Evolutionary conservation across 192 early-diverging fungal genomes (phyloP), one percentile per base, ranked within the genome.

Genomic region (Mortierella hygrophila): DNA sequence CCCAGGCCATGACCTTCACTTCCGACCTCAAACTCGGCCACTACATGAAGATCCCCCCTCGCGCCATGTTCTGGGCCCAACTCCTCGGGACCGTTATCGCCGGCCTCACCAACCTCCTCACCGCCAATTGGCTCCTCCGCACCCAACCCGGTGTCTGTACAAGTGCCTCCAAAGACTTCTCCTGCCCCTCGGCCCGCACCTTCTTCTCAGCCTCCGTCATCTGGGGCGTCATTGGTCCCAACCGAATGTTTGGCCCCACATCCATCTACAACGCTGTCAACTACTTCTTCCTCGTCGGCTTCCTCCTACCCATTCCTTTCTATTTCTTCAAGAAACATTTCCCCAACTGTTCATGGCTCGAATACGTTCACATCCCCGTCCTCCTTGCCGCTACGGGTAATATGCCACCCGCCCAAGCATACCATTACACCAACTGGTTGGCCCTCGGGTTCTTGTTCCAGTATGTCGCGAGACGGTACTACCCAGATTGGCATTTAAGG

Each of bases 161-260:
- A 7, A 41, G 74, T 11, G 79, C 3, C 0, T 88, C 63, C 23
- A 82, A 82, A 79, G 87, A 89, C 21, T 93, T 89, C 72, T 70
- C 72, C 44, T 93, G 92, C 69, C 85, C 88, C 52, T 85, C 70
- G n/a, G 91, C 91, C 72, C 42, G 35, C 11, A 90, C 90, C 42
- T 97, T 96, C 73, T 93, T 89, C 89, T 91, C 90, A 57, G 94
- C 92, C 42, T 94, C 90, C 10, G 90, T 92, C 69, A 93, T 97
- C 77, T 97, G 95, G 95, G 96, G 96, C 29, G 90, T 92, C n/a
- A 94, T 96, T 75, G 93, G 92, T 29, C 94, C 96, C 13, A 65
- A 74, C 32, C 83, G 90, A 5, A 93, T 96, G 90, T 96, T 95
- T 52, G 88, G 82, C 3, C 29, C 77, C 54, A 74, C 86, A 29